phyloP scores from a whole-genome alignment of 805 yeast species.

The Ogataea zsoltii region DNA sequence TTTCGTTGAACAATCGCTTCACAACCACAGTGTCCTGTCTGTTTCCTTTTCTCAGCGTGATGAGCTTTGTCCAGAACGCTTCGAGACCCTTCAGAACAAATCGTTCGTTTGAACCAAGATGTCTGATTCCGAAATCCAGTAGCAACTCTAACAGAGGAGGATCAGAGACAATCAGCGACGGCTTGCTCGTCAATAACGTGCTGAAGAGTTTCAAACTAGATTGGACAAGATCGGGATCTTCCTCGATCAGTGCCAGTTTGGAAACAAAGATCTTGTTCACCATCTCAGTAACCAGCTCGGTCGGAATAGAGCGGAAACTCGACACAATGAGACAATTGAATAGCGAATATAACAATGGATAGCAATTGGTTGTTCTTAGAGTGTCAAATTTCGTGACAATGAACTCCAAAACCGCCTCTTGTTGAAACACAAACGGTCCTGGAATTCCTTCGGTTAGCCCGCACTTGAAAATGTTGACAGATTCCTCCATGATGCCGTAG shows the following conservation, averaged over 20 bases:
- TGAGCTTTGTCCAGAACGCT: constrained; percentile 54
- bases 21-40: constrained; percentile 38
- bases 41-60: constrained; percentile 46
- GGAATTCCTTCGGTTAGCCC: constrained; percentile 64
- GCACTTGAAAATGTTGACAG: constrained; percentile 59
- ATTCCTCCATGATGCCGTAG: constrained; percentile 57
- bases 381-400: constrained; percentile 35
- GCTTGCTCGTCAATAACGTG: constrained; percentile 49
- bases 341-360: constrained; percentile 47
- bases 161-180: constrained; percentile 44
- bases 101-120: constrained; percentile 50
- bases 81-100: constrained; percentile 53
- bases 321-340: constrained; percentile 46
- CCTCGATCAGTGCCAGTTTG: constrained; percentile 36
- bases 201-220: constrained; percentile 51
- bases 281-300: constrained; percentile 37
- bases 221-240: constrained; percentile 63
- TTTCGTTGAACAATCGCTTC: constrained; percentile 27
- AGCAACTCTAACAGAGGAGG: constrained; percentile 21
- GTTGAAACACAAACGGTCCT: constrained; percentile 65
- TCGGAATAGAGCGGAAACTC: constrained; percentile 34
- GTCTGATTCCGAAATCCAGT: constrained; percentile 38
- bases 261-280: constrained; percentile 40
- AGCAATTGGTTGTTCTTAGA: constrained; percentile 32
- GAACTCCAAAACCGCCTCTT: constrained; percentile 42